Conservation (phyloP, 345 rosid species). For the Lepidium sativum region DNA sequence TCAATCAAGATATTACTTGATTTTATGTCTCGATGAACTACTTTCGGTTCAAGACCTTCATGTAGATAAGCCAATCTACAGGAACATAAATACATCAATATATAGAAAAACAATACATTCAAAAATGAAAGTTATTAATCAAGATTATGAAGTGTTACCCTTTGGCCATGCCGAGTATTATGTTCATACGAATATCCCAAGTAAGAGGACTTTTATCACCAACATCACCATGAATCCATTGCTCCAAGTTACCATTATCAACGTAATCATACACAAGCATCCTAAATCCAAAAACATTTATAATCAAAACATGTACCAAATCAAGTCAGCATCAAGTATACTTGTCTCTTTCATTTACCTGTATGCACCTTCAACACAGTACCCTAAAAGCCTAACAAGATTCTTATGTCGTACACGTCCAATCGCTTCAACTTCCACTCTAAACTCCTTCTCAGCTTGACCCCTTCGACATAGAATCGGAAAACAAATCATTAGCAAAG, state of each 20-base stretch:
- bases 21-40: conserved; percentile 89
- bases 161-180: conserved; percentile 85
- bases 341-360: conserved; percentile 32
- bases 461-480: conserved; percentile 43
- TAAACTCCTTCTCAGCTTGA: conserved; percentile 96
- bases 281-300: conserved; percentile 32
- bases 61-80: conserved; percentile 91
- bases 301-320: background rate
- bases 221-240: conserved; percentile 95
- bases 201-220: conserved; percentile 78
- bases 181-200: conserved; percentile 86
- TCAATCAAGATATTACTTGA: conserved; percentile 88
- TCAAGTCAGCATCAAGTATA: background rate
- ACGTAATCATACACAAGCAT: conserved; percentile 94
- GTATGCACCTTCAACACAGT: conserved; percentile 94
- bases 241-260: conserved; percentile 90
- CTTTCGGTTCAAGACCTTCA: conserved; percentile 98
- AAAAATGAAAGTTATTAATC: background rate
- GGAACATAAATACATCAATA: background rate
- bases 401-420: conserved; percentile 96
- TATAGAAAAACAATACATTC: background rate
- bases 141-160: conserved; percentile 38
- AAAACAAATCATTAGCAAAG: background rate
- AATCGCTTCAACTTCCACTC: conserved; percentile 88
- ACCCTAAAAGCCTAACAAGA: conserved; percentile 82